A percentile compares a stretch with the other conserved stretches of the same genome.
These are phyloP conservation scores for Shiraia sp. DNA, from an alignment of 2,329 filamentous ascomycete species.

Conservation along the genomic window DNA sequence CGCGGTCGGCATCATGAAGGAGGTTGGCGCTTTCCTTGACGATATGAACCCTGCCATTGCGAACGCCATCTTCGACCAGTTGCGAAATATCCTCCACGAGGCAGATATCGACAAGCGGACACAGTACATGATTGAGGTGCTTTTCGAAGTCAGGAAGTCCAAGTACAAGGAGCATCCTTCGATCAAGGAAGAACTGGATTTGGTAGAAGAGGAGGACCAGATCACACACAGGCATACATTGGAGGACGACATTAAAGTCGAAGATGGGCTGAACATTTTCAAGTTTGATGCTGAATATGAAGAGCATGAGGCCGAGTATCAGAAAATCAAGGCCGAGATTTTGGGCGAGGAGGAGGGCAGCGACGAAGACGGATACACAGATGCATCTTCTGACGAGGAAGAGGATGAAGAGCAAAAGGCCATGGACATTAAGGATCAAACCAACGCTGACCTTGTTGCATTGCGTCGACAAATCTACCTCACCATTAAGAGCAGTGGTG, in stretches of 20 bases:
- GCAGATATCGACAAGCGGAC: constrained; percentile 96
- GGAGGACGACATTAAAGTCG: constrained; percentile 74
- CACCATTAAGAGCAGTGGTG: constrained; percentile 94
- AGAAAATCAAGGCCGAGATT: constrained; percentile 89
- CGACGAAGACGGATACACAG: constrained; percentile 71
- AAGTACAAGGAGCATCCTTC: constrained; percentile 94
- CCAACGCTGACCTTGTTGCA: constrained; percentile 93
- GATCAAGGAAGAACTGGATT: constrained; percentile 87
- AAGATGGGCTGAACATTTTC: constrained; percentile 92
- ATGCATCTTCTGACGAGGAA: constrained; percentile 69
- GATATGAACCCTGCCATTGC: constrained; percentile 92
- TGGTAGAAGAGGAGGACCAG: constrained; percentile 97
- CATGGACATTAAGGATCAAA: constrained; percentile 96
- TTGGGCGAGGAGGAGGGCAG: constrained; percentile 73
- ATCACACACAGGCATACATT: constrained; percentile 86
- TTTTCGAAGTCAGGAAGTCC: constrained; percentile 96
- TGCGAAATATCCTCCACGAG: constrained; percentile 92
- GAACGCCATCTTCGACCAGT: constrained; percentile 91
- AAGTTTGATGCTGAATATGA: constrained; percentile 91
- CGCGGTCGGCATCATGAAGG: constrained; percentile 87
- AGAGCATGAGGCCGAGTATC: constrained; percentile 87
- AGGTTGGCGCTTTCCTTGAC: constrained; percentile 91
- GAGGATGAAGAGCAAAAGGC: constrained; percentile 78
- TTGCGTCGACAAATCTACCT: constrained; percentile 93
- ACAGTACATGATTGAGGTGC: constrained; percentile 98